Evolutionary conservation across 2,329 filamentous ascomycete species (phyloP).

Genomic region (Fusarium haematococcum): DNA sequence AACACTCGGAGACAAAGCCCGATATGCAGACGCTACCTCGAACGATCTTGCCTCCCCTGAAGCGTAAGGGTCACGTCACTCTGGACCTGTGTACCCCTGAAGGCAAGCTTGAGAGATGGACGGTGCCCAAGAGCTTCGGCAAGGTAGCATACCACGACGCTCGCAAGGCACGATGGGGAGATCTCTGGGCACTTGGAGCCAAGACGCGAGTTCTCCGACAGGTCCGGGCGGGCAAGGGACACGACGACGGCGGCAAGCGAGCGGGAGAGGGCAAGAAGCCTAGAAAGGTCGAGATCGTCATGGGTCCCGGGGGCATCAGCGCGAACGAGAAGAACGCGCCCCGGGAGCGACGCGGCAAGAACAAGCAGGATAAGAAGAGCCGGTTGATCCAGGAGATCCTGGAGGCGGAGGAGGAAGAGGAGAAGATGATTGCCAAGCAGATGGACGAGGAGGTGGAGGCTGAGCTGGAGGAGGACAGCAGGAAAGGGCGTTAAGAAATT

Average conservation of each 20-base stretch:
- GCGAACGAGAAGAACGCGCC: constrained; percentile 52
- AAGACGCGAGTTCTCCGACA: constrained; percentile 80
- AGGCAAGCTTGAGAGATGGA: constrained; percentile 92
- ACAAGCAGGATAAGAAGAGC: constrained; percentile 51
- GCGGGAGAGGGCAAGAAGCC: constrained; percentile 55
- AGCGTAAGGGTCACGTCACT: constrained; percentile 87
- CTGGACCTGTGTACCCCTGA: constrained; percentile 91
- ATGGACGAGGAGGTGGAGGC: constrained; percentile 48
- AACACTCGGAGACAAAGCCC: constrained; percentile 58
- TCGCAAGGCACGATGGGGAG: constrained; percentile 90
- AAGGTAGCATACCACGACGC: constrained; percentile 91
- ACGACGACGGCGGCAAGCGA: constrained; percentile 61
- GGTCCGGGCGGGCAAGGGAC: constrained; percentile 68
- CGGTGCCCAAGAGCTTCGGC: constrained; percentile 83
- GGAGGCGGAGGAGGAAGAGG: constrained; percentile 49
- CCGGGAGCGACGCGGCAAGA: constrained; percentile 56
- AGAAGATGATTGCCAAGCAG: constrained; percentile 46
- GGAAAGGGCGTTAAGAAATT: constrained; percentile 15
- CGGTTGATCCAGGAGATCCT: constrained; percentile 56
- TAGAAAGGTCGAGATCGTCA: constrained; percentile 51
- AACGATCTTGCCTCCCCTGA: constrained; percentile 82
- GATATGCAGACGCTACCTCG: constrained; percentile 81
- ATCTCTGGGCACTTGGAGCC: constrained; percentile 93
- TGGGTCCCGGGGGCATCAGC: constrained; percentile 52
- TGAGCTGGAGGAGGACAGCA: constrained; percentile 39